phyloP scores from a whole-genome alignment of 2,329 filamentous ascomycete species.

The Samsoniella hepiali region DNA sequence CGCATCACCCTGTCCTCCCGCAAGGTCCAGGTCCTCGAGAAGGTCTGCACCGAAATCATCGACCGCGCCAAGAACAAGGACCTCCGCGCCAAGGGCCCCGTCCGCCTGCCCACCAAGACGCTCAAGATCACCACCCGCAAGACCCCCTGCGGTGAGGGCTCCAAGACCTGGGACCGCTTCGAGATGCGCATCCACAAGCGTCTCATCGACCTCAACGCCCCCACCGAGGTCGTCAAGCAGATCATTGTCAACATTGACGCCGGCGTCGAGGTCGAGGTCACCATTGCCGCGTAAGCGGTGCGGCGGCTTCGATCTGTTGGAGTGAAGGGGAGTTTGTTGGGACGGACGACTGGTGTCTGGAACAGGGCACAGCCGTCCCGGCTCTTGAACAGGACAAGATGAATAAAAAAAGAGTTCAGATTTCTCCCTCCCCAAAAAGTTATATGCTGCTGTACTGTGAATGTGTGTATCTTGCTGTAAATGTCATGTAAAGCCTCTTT shows the following conservation, averaged over 20 bases:
- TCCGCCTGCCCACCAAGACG: constrained; percentile 95
- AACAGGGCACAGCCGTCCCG: constrained; percentile 10
- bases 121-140: constrained; percentile 97
- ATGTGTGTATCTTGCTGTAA: background rate
- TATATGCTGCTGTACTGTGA: background rate
- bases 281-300: constrained; percentile 71
- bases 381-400: background rate
- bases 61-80: constrained; percentile 99
- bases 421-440: background rate
- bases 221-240: constrained; percentile 96
- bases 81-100: constrained; percentile 95
- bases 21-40: constrained; percentile 95
- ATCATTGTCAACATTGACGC: constrained; percentile 96
- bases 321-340: background rate
- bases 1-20: constrained; percentile 94
- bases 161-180: constrained; percentile 98
- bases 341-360: constrained; percentile 8
- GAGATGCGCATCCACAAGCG: constrained; percentile 99
- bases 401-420: background rate
- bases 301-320: background rate
- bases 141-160: constrained; percentile 99
- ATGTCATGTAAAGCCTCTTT: background rate
- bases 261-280: constrained; percentile 90
- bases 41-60: constrained; percentile 96
- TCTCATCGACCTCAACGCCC: constrained; percentile 93